Evolutionary conservation across 805 yeast genomes (phyloP).

Genomic region (Candida sonorensis): DNA sequence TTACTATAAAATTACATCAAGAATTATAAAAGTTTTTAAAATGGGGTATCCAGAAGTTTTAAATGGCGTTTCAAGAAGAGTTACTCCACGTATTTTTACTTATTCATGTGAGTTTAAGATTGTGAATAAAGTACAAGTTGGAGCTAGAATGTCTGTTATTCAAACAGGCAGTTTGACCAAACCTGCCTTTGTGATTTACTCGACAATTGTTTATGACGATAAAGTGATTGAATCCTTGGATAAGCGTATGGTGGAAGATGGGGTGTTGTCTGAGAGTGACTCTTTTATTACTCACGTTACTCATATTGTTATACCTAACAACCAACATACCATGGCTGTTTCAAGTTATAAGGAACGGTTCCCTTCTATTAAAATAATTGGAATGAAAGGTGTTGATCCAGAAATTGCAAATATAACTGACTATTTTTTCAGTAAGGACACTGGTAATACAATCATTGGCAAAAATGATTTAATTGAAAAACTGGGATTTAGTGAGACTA

Average conservation of each 20-base stretch:
- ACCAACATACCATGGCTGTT: slow-evolving; percentile 61
- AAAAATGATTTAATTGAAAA: slow-evolving; percentile 25
- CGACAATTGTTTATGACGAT: slow-evolving; percentile 49
- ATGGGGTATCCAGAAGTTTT: slow-evolving; percentile 36
- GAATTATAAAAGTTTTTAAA: no score
- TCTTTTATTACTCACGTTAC: slow-evolving; percentile 32
- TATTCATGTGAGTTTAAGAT: slow-evolving; percentile 32
- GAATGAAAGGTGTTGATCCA: slow-evolving; percentile 36
- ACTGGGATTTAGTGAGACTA: slow-evolving; percentile 24
- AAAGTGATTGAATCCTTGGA: slow-evolving; percentile 36
- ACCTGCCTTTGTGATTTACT: slow-evolving; percentile 41
- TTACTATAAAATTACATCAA: no score
- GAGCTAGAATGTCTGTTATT: slow-evolving; percentile 34
- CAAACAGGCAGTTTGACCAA: slow-evolving; percentile 21
- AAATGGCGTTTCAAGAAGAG: slow-evolving; percentile 32
- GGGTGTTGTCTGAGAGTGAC: slow-evolving; percentile 26
- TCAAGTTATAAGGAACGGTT: slow-evolving; percentile 39
- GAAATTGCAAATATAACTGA: slow-evolving; percentile 34
- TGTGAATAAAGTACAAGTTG: slow-evolving; percentile 24
- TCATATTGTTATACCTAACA: slow-evolving; percentile 54
- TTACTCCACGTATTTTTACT: slow-evolving; percentile 25
- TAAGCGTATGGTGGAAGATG: slow-evolving; percentile 15
- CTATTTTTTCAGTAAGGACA: slow-evolving; percentile 28
- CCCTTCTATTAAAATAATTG: slow-evolving; percentile 49
- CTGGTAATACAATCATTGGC: slow-evolving; percentile 31